Evolutionary conservation across 768 basidiomycete species (phyloP).

Genomic region (Termitomyces sp.): DNA sequence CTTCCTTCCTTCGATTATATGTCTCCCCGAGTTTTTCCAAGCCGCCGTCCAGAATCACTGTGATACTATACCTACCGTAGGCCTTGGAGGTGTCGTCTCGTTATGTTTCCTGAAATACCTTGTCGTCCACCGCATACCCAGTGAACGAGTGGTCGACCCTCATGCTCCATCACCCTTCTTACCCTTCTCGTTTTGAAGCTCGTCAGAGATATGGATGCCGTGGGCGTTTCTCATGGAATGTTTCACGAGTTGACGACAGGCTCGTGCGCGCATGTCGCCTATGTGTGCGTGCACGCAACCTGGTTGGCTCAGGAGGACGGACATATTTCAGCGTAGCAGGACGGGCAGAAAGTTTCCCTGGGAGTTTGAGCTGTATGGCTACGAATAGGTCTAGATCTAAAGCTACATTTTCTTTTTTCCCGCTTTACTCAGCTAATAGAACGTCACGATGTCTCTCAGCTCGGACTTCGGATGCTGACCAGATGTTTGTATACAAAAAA

Average conservation of each 20-base stretch:
- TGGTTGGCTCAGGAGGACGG: constrained; percentile 58
- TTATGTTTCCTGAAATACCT: constrained; percentile 33
- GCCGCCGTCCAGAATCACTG: too few species aligned
- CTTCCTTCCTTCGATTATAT: too few species aligned
- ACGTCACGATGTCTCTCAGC: too few species aligned
- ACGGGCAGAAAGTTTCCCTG: constrained; percentile 54
- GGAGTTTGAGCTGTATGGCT: constrained; percentile 51
- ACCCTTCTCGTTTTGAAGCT: constrained; percentile 51
- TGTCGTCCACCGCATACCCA: constrained; percentile 34
- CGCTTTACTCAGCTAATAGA: too few species aligned
- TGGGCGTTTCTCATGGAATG: too few species aligned
- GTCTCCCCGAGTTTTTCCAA: too few species aligned
- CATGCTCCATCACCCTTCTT: constrained; percentile 51
- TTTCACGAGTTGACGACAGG: constrained; percentile 29
- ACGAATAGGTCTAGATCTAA: not conserved
- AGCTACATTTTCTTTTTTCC: too few species aligned
- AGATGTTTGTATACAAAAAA: too few species aligned
- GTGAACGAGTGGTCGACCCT: constrained; percentile 67
- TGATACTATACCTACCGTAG: too few species aligned
- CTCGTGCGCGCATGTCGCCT: constrained; percentile 59
- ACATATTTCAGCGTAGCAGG: constrained; percentile 69
- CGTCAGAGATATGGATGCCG: not conserved
- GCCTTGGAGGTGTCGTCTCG: too few species aligned
- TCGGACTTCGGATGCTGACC: too few species aligned
- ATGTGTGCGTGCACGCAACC: constrained; percentile 71